Evolutionary conservation across 106 monocot species (phyloP).

Genomic region (Iris macrosiphon): DNA sequence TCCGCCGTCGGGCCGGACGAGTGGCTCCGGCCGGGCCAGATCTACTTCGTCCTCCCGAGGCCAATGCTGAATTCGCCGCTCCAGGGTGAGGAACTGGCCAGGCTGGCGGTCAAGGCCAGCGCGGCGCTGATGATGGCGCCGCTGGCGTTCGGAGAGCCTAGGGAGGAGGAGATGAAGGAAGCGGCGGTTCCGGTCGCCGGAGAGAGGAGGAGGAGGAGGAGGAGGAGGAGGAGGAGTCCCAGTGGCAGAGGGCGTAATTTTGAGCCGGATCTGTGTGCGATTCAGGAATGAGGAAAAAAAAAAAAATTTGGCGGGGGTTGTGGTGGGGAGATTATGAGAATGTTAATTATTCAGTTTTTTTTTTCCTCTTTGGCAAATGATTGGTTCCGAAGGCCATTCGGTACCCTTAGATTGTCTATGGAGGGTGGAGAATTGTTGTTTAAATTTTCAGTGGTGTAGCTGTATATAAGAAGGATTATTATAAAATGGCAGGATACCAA

Average conservation of each 20-base stretch:
- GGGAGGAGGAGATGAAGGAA: background rate
- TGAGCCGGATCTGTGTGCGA: slow-evolving; percentile 22
- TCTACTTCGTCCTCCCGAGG: slow-evolving; percentile 43
- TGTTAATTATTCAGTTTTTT: no score
- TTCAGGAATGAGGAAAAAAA: slow-evolving; percentile 16
- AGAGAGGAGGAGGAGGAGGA: background rate
- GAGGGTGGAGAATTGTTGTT: no score
- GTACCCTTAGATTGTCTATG: no score
- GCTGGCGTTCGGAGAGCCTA: slow-evolving; percentile 19
- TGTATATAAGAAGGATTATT: no score
- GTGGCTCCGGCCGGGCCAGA: slow-evolving; percentile 32
- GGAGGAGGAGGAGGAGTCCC: slow-evolving; percentile 7
- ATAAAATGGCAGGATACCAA: no score
- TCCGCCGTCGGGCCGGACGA: slow-evolving; percentile 14
- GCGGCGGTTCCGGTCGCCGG: no score
- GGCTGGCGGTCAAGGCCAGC: slow-evolving; percentile 33
- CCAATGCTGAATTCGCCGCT: slow-evolving; percentile 23
- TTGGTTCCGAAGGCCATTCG: no score
- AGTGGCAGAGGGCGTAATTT: slow-evolving; percentile 23
- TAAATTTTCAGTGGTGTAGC: no score
- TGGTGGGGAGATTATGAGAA: no score
- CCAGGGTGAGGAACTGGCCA: slow-evolving; percentile 24
- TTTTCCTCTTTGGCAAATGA: no score
- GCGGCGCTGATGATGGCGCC: slow-evolving; percentile 12
- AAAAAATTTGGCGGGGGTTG: no score